Base-by-base conservation (phyloP, 768 basidiomycete species). In the Lactarius sanguifluus region DNA sequence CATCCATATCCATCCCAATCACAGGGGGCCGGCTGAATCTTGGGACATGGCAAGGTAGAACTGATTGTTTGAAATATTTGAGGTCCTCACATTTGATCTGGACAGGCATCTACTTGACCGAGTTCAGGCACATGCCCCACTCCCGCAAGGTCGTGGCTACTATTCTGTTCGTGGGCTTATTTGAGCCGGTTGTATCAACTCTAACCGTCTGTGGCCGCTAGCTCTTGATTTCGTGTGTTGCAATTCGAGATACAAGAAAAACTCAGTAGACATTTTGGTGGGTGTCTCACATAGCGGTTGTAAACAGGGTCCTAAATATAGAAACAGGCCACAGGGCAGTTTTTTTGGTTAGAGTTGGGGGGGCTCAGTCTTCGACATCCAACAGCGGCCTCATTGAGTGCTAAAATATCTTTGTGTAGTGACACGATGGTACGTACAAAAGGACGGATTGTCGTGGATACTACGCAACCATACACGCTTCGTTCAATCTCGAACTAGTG, bases 31-130 rank as follows among this genome's bases (percentile, higher is more conserved):
- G 81, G 57, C 78, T 96, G 70, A 91, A 89, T 68, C 78, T 97
- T 59, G 95, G 95, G 13, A 95, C 92, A 28, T 97, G 95, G 95
- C 95, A 97, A 83, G 94, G 92, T 85, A 20, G n/a, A 10, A 18
- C 52, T 20, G 50, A 12, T 15, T 25, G 50, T 25, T 50, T 15
- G 2, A n/a, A 52, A 30, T 40, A 6, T 25, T 40, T 5, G n/a
- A 30, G 13, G 61, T 13, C 7, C 23, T 66, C 28, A 66, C 52
- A 12, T 32, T 50, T n/a, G 12, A 18, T 30, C 10, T 28, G 12
- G 12, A 43, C 54, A 82, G 92, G 94, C 1, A 93, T 95, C 62
- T 96, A 96, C 75, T 81, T 96, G 55, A 88, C 89, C 2, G 94
- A 96, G 76, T 94, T 95, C 76, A 81, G 93, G 67, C 85, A 88